Evolutionary conservation across 148 eudicot species (phyloP).

Genomic region (Spergularia bocconei): DNA sequence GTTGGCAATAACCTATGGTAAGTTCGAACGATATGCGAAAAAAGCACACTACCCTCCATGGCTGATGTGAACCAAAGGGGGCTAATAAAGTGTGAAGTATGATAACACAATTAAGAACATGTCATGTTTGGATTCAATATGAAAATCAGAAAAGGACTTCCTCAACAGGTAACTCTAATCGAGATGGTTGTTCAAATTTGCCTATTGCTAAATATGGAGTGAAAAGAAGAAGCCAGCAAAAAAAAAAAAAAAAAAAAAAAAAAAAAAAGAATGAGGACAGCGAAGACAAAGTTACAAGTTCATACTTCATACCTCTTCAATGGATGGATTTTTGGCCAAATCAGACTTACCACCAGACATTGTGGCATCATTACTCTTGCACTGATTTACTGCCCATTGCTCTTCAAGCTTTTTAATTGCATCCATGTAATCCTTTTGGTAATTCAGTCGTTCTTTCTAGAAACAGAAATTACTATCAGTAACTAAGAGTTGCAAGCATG

Average conservation of each 20-base stretch:
- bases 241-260: no score
- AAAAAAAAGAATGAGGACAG: background rate
- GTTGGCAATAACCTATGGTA: no score
- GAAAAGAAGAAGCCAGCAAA: background rate
- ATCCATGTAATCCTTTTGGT: constrained; percentile 57
- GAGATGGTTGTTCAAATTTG: background rate
- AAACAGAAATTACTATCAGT: constrained; percentile 24
- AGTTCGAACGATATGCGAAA: no score
- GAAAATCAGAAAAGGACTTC: background rate
- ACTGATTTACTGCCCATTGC: constrained; percentile 50
- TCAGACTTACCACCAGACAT: constrained; percentile 37
- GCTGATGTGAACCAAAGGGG: background rate
- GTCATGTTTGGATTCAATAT: constrained; percentile 1
- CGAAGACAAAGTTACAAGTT: background rate
- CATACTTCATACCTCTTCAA: constrained; percentile 49
- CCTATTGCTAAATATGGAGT: background rate
- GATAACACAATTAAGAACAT: background rate
- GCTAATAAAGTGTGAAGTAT: background rate
- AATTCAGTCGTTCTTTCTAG: constrained; percentile 60
- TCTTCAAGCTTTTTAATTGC: constrained; percentile 75
- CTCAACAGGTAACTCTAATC: background rate
- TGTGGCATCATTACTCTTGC: constrained; percentile 40
- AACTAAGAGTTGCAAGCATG: constrained; percentile 13
- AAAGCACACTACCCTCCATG: no score
- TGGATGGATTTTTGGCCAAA: constrained; percentile 28